Evolutionary conservation across 768 basidiomycete genomes (phyloP), one percentile per base, ranked within the genome.

Genomic region (Mycena galericulata): DNA sequence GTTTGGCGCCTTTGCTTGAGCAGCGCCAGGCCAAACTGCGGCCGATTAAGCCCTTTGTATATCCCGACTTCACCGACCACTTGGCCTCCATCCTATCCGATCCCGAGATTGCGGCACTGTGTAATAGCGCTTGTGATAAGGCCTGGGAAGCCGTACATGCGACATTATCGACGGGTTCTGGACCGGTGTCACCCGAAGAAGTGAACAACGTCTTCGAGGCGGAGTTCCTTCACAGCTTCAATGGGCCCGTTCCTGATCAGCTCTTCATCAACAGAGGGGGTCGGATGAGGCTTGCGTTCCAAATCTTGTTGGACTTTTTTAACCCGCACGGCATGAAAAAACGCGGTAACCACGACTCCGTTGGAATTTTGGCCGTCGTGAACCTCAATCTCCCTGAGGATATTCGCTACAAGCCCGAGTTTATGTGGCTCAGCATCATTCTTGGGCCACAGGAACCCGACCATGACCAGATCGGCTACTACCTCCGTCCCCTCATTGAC

Each of bases 371-470:
- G 20, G 76, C 75, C 11, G 66, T 76, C 30, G 72, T 71, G 6
- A 77, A 75, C 53, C 65, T 80, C 4, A 80, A 79, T 56, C 73
- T 82, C 4, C 78, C 79, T 1, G 57, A 50, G 8, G 62, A 76
- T 27, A 68, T 79, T 26, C 67, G 74, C 10, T 78, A 78, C 71
- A 74, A 76, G 38, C 60, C 68, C 0, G 75, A 80, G 67, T 76
- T 78, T 57, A 73, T 81, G 71, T 79, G 70, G 43, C 57, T 78
- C 9, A 62, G 71, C 2, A 77, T 80, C 18, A 72, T 80, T 14
- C 72, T 70, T 5, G 57, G 57, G 30, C 41, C 57, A 40, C 26
- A 26, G 14, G 57, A 58, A 24, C 57, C 57, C 26, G 15, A 46
- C 40, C 29, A 45, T 9, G 43, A 46, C 30, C 43, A 58, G 14